Conservation (phyloP, 2,329 filamentous ascomycete genomes). For the Stagonosporopsis tanaceti region DNA sequence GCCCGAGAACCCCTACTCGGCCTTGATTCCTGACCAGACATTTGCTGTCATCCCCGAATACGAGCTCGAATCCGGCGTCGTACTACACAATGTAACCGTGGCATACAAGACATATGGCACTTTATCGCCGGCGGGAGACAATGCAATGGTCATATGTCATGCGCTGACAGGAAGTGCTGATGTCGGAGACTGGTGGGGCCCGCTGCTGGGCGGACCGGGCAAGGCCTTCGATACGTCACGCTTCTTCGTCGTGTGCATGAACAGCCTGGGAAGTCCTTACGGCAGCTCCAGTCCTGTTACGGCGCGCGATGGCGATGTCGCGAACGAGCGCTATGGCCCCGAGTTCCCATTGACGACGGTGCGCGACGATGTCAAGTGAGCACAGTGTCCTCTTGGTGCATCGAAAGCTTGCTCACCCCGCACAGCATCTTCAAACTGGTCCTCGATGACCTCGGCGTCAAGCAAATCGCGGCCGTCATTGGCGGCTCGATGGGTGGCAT, state of each 20-base stretch:
- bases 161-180: slow-evolving; percentile 86
- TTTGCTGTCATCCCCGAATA: slow-evolving; percentile 88
- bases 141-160: slow-evolving; percentile 77
- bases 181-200: slow-evolving; percentile 89
- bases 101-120: slow-evolving; percentile 70
- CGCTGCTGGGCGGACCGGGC: slow-evolving; percentile 77
- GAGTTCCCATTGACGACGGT: slow-evolving; percentile 97
- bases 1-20: slow-evolving; percentile 89
- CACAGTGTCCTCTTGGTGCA: slow-evolving; percentile 10
- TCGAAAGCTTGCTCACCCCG: slow-evolving; percentile 17
- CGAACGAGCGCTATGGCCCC: slow-evolving; percentile 83
- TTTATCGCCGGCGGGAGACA: slow-evolving; percentile 64
- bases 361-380: slow-evolving; percentile 91
- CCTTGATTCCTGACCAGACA: slow-evolving; percentile 85
- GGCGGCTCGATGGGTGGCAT: slow-evolving; percentile 89
- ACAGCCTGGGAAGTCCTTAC: slow-evolving; percentile 85
- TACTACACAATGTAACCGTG: slow-evolving; percentile 75
- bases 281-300: slow-evolving; percentile 90
- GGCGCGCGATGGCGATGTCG: slow-evolving; percentile 79
- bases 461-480: slow-evolving; percentile 78
- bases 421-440: slow-evolving; percentile 77
- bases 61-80: slow-evolving; percentile 90
- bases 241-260: slow-evolving; percentile 88
- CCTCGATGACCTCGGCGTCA: slow-evolving; percentile 80
- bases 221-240: slow-evolving; percentile 81